Percentiles rank a stretch among this genome's conserved stretches.
These are phyloP conservation scores for Cruciata laevipes DNA, from an alignment of 257 asterid genomes.

Conservation along the genomic window DNA sequence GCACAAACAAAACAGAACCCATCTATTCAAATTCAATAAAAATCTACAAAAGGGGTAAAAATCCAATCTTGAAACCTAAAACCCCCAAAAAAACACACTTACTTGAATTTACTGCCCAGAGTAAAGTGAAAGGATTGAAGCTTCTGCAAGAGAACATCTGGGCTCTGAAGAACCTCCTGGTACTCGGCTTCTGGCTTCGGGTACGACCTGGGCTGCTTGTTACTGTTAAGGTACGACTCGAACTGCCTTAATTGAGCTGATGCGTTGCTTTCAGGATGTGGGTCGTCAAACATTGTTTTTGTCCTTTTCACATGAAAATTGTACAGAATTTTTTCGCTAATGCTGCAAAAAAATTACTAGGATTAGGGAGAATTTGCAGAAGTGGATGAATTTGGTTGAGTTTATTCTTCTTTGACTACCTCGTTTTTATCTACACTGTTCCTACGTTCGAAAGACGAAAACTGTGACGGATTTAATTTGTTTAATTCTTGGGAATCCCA, in stretches of 20 bases:
- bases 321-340: neutral
- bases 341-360: neutral
- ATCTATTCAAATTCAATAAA: neutral
- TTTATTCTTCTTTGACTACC: neutral
- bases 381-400: neutral
- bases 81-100: conserved; percentile 3
- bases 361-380: neutral
- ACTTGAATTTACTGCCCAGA: conserved; percentile 21
- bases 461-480: neutral
- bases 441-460: neutral
- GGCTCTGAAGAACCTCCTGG: conserved; percentile 57
- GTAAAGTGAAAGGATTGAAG: conserved; percentile 59
- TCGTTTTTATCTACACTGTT: neutral
- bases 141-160: conserved; percentile 57
- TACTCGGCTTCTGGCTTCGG: conserved; percentile 84
- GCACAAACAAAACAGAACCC: neutral
- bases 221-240: neutral
- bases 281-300: conserved; percentile 47
- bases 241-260: conserved; percentile 3
- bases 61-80: neutral
- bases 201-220: conserved; percentile 24
- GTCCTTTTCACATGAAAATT: neutral
- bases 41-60: neutral
- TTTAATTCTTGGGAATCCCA: neutral
- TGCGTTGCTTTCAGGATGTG: conserved; percentile 26